phyloP scores from a whole-genome alignment of 2,329 filamentous ascomycete species.

The Neonectria coccinea region DNA sequence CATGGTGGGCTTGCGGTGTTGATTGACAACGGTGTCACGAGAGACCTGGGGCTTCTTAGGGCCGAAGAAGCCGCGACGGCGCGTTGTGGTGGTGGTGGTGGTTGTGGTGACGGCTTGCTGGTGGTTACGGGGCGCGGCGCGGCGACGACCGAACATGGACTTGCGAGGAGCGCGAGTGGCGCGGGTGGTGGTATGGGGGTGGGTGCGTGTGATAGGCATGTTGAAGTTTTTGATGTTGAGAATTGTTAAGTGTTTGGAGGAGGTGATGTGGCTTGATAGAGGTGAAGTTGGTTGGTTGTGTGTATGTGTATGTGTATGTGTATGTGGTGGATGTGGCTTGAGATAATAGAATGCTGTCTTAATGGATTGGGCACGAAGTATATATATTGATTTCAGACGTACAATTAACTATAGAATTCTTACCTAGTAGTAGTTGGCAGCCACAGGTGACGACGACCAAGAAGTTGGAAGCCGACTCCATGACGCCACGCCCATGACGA shows the following conservation, averaged over 20 bases:
- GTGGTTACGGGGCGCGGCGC: conserved; percentile 42
- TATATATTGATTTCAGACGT: conserved; percentile 11
- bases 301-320: not conserved
- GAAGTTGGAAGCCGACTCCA: conserved; percentile 3
- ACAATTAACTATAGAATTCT: not conserved
- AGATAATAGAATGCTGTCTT: not conserved
- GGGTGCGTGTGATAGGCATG: conserved; percentile 50
- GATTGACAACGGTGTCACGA: conserved; percentile 65
- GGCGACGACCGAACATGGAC: conserved; percentile 43
- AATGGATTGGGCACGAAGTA: conserved; percentile 7
- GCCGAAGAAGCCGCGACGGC: conserved; percentile 57
- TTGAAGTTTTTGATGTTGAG: conserved; percentile 29
- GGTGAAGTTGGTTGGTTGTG: not conserved
- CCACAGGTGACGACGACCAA: not conserved
- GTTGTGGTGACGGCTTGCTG: conserved; percentile 48
- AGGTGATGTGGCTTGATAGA: conserved; percentile 1
- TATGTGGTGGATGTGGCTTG: not conserved
- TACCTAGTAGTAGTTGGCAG: not conserved
- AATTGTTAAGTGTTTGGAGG: conserved; percentile 11
- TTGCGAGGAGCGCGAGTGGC: conserved; percentile 35
- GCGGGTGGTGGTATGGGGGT: conserved; percentile 39
- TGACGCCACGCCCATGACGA: conserved; percentile 17
- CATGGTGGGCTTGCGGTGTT: conserved; percentile 74
- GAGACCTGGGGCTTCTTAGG: conserved; percentile 47
- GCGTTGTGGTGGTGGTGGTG: conserved; percentile 58